Conservation (phyloP, 306 rosid species). For the Betula pendula region DNA sequence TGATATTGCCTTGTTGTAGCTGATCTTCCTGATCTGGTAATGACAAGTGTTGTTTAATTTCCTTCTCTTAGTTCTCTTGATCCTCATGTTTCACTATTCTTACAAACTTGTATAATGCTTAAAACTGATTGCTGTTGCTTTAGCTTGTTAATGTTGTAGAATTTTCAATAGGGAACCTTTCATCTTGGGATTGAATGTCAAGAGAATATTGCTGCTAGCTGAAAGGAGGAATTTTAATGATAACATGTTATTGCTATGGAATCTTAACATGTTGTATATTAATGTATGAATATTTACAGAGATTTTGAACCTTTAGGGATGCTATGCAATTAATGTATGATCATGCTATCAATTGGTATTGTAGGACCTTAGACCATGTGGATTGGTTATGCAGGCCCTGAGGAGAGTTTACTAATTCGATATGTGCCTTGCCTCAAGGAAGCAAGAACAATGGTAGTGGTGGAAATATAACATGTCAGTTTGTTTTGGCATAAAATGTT, state of each 20-base stretch:
- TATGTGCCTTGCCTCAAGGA: background rate
- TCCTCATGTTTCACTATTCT: background rate
- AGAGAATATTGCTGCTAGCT: background rate
- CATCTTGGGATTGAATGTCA: background rate
- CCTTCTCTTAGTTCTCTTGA: conserved; percentile 13
- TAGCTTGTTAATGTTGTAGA: background rate
- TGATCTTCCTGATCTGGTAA: conserved; percentile 12
- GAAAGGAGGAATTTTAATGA: background rate
- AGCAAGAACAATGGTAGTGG: background rate
- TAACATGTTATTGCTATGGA: background rate
- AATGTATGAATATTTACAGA: background rate
- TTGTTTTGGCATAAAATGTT: too few species aligned
- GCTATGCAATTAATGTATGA: background rate
- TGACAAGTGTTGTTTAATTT: background rate
- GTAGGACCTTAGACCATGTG: too few species aligned
- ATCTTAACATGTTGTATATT: background rate
- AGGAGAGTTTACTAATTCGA: too few species aligned
- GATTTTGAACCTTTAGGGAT: background rate
- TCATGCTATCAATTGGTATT: too few species aligned
- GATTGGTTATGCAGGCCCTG: too few species aligned
- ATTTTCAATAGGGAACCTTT: background rate
- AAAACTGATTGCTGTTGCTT: conserved; percentile 8
- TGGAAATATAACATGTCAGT: background rate
- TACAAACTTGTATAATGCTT: conserved; percentile 10
- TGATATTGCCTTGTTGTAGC: background rate